These are phyloP conservation scores for Claviceps africana DNA, from an alignment of 2,329 filamentous ascomycete genomes.

Conservation along the genomic window DNA sequence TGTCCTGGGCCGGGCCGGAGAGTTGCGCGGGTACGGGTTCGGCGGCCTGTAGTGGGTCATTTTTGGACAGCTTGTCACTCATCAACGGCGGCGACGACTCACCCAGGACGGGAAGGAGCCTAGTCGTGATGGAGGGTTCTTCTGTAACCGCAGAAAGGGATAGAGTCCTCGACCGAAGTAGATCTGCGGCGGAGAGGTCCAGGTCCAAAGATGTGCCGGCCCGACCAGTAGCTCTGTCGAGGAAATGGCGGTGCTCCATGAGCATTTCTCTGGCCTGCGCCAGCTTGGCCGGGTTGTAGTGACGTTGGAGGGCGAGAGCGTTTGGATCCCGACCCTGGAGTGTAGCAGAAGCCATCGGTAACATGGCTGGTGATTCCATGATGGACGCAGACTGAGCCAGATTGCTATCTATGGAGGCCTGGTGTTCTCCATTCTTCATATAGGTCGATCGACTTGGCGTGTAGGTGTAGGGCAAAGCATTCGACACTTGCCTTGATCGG, in stretches of 20 bases:
- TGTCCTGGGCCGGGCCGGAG: conserved; percentile 27
- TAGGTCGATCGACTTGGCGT: conserved; percentile 2
- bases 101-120: conserved; percentile 7
- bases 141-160: conserved; percentile 16
- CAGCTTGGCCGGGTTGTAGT: conserved; percentile 19
- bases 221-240: conserved; percentile 16
- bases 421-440: conserved; percentile 6
- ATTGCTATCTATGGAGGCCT: conserved; percentile 3
- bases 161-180: conserved; percentile 13
- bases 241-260: conserved; percentile 20
- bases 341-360: conserved; percentile 17
- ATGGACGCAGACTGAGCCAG: conserved; percentile 5
- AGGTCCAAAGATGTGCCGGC: conserved; percentile 22
- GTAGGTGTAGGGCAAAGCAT: background rate
- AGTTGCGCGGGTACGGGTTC: conserved; percentile 16
- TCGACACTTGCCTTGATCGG: background rate
- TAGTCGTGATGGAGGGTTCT: conserved; percentile 13
- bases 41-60: conserved; percentile 5
- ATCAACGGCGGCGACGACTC: conserved; percentile 7
- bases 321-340: conserved; percentile 16
- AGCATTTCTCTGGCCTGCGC: conserved; percentile 23
- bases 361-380: conserved; percentile 20
- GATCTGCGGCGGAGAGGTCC: conserved; percentile 15
- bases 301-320: conserved; percentile 18
- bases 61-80: conserved; percentile 6